Evolutionary conservation across 2,329 filamentous ascomycete species (phyloP).

Genomic region (Fusarium austroafricanum): DNA sequence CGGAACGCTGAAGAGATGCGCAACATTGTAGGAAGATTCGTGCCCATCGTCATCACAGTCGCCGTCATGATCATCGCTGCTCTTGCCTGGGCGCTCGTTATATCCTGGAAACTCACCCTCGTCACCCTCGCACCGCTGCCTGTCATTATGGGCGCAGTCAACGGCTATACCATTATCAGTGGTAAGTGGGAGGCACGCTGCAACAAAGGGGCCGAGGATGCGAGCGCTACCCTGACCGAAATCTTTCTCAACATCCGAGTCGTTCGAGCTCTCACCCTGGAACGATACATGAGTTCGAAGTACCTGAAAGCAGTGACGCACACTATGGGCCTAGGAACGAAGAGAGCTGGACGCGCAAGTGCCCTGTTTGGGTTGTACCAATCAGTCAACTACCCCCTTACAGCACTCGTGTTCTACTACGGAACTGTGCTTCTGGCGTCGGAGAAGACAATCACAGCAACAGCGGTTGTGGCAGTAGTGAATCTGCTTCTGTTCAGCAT

Average conservation of each 20-base stretch:
- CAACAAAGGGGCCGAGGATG: constrained; percentile 70
- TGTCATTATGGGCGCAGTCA: constrained; percentile 73
- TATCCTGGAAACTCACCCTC: constrained; percentile 84
- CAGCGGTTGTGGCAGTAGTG: constrained; percentile 77
- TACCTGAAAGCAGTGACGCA: constrained; percentile 63
- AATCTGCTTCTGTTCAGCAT: constrained; percentile 88
- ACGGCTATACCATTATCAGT: constrained; percentile 72
- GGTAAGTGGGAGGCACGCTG: constrained; percentile 78
- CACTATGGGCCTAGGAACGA: constrained; percentile 71
- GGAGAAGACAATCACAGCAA: constrained; percentile 60
- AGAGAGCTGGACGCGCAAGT: constrained; percentile 74
- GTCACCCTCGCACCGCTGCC: constrained; percentile 78
- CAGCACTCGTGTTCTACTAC: constrained; percentile 86
- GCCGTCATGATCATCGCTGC: constrained; percentile 75
- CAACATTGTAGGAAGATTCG: constrained; percentile 82
- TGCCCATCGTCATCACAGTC: constrained; percentile 75
- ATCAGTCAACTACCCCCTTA: constrained; percentile 75
- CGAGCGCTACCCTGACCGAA: constrained; percentile 72
- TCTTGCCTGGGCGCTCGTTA: constrained; percentile 76
- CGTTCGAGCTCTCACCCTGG: constrained; percentile 79
- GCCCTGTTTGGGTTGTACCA: constrained; percentile 83
- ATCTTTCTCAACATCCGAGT: constrained; percentile 83
- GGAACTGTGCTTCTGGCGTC: constrained; percentile 72
- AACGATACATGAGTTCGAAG: constrained; percentile 75
- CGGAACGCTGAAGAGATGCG: constrained; percentile 89